These are phyloP conservation scores for Chamaecyparis obtusa DNA, from an alignment of 75 land plant genomes.

Conservation along the genomic window DNA sequence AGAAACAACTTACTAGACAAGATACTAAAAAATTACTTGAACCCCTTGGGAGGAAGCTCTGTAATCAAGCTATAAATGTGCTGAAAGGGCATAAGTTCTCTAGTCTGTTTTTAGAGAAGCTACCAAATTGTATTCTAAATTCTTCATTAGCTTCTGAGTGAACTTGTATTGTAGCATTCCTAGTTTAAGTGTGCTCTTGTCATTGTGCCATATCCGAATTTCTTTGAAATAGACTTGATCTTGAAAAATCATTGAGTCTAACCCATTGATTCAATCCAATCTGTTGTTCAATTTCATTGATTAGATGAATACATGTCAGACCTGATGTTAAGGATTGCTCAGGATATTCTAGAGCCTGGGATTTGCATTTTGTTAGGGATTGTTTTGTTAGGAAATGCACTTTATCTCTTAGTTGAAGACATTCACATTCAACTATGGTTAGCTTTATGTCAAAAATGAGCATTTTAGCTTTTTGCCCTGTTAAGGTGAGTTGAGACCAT, in stretches of 20 bases:
- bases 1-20: conserved; percentile 7
- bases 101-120: not conserved
- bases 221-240: not conserved
- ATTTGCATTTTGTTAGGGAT: not conserved
- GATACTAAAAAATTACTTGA: conserved; percentile 7
- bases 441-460: not conserved
- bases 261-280: not conserved
- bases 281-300: not conserved
- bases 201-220: not conserved
- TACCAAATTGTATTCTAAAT: not conserved
- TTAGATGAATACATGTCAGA: not conserved
- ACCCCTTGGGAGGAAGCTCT: conserved; percentile 13
- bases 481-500: not conserved
- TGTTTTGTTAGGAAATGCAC: not conserved
- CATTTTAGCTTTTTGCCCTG: not conserved
- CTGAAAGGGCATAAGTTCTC: conserved; percentile 7
- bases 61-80: conserved; percentile 9
- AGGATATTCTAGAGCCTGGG: not conserved
- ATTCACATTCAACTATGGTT: not conserved
- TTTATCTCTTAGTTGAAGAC: not conserved
- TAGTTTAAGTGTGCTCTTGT: not conserved
- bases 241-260: not conserved
- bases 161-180: conserved; percentile 2
- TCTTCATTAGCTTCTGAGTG: not conserved
- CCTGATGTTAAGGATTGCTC: not conserved